Base-by-base conservation (phyloP, 2,329 filamentous ascomycete genomes). In the Colletotrichum zoysiae region DNA sequence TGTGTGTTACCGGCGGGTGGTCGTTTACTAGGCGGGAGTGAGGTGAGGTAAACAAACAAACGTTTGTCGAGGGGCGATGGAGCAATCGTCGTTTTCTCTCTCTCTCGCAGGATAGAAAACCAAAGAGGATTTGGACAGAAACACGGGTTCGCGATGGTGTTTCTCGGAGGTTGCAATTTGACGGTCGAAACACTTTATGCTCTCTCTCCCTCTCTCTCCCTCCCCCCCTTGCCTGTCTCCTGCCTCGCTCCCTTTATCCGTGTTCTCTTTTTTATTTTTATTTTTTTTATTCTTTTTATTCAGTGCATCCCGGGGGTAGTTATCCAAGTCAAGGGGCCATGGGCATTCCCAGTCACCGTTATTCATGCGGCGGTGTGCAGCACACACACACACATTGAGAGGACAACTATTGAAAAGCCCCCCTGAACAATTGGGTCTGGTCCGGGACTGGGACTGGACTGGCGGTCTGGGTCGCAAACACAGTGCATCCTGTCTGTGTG, bases 181-280 rank as follows among this genome's bases (percentile, higher is more conserved):
- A 48, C 60, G 46, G 59, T 60, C 65, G 70, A 69, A 71, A 71
- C 70, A 64, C 70, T 71, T 71, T 71, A 71, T 71, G 65, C 56
- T 51, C 33, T 18, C 46, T 9, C 46, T 44, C 42, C 40, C 44
- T 53, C 51, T 46, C 51, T 63, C 40, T 38, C 61, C 33, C 53
- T 16, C 2, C 9, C 40, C 40, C 38, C 38, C 38, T 55, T n/a
- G 20, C 42, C n/a, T 6, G 20, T 57, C 48, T 67, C 6, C 38
- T 59, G 23, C 38, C 46, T 46, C 35, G 46, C 55, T 51, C 57
- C 57, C 42, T 26, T 58, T 60, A 66, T 51, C 46, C 35, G 30
- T 48, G 14, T 61, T 58, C 61, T 63, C 51, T 64, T 33, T 46
- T 58, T 55, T 48, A n/a, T n/a, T n/a, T n/a, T n/a, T n/a, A n/a